Base-by-base conservation (phyloP, 2,329 filamentous ascomycete species). In the Aspergillus sp. region DNA sequence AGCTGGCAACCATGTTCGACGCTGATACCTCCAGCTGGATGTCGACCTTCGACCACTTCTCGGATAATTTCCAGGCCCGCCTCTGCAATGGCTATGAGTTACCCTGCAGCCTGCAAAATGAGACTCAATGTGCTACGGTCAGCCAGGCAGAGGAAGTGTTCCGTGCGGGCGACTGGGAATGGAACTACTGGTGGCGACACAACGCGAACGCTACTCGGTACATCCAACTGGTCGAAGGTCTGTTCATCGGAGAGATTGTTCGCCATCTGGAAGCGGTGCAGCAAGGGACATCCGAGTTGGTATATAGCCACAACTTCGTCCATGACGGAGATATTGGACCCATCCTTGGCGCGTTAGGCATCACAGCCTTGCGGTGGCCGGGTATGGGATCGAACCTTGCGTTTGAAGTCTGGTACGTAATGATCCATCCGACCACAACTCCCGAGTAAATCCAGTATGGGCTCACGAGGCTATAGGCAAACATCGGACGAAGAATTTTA, bases 91-190 rank as follows among this genome's bases (percentile, higher is more conserved):
- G 76, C 5, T 78, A 78, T 43, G 49, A 67, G 0, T 65, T 78
- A 0, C 76, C 76, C 0, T 78, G 76, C 58, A 67, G 67, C 43
- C 4, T 72, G 1, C 59, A 59, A 0, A 68, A 77, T 50, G 58
- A 59, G 0, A 68, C 68, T 0, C 57, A 65, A 3, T 78, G 76
- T 54, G 75, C 74, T n/a, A 76, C 68, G 0, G 61, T 45, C 32
- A 57, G 66, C 0, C 72, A 76, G 61, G 75, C 72, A 0, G 57
- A 77, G 1, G 70, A 76, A 54, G 74, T 75, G 8, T 78, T 78
- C 63, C 74, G 76, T 30, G 75, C 74, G 1, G 76, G 76, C 5
- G 76, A 78, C 51, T 78, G 76, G 76, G 74, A 76, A 55, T 78
- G 74, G 72, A 78, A 78, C 50, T 78, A 77, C 63, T 77, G 73